Percentiles rank a stretch among this genome's conserved stretches.
phyloP scores from a whole-genome alignment of 805 yeast genomes.

The Spathaspora passalidarum region DNA sequence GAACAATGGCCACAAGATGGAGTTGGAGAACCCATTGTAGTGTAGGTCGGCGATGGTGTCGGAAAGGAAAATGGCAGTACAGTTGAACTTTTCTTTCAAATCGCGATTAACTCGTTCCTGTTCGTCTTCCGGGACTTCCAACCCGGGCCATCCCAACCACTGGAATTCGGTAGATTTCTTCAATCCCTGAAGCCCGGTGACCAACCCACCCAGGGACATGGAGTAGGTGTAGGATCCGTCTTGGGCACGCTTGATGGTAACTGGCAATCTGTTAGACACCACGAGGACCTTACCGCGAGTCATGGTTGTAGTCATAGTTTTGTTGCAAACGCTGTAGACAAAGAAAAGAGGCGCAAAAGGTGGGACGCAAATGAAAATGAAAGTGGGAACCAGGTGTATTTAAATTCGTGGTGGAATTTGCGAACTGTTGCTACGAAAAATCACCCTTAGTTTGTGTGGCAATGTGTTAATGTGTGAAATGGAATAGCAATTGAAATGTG shows the following conservation, averaged over 20 bases:
- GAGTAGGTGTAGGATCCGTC: constrained; percentile 71
- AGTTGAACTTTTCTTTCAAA: constrained; percentile 72
- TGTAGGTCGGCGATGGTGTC: constrained; percentile 94
- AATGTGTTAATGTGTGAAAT: too few relatives aligned
- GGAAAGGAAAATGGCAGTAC: constrained; percentile 83
- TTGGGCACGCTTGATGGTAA: constrained; percentile 69
- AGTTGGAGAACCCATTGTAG: constrained; percentile 93
- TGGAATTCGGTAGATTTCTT: constrained; percentile 80
- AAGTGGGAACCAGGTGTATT: background rate
- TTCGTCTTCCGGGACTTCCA: constrained; percentile 79
- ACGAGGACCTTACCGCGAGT: constrained; percentile 74
- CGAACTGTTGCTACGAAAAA: too few relatives aligned
- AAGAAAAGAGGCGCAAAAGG: background rate
- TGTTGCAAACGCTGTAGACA: background rate
- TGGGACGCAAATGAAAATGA: background rate
- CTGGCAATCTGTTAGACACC: constrained; percentile 93
- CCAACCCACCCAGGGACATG: constrained; percentile 97
- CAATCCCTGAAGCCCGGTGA: constrained; percentile 90
- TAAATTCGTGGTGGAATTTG: too few relatives aligned
- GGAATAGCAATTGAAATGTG: constrained; percentile 1
- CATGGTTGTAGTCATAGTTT: constrained; percentile 9
- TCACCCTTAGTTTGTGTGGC: too few relatives aligned
- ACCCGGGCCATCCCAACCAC: constrained; percentile 97
- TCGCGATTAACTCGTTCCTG: constrained; percentile 67
- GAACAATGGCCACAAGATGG: constrained; percentile 95